Percentiles rank a stretch among this genome's conserved stretches.
Conservation (phyloP, 345 rosid genomes). For the Punica granatum region DNA sequence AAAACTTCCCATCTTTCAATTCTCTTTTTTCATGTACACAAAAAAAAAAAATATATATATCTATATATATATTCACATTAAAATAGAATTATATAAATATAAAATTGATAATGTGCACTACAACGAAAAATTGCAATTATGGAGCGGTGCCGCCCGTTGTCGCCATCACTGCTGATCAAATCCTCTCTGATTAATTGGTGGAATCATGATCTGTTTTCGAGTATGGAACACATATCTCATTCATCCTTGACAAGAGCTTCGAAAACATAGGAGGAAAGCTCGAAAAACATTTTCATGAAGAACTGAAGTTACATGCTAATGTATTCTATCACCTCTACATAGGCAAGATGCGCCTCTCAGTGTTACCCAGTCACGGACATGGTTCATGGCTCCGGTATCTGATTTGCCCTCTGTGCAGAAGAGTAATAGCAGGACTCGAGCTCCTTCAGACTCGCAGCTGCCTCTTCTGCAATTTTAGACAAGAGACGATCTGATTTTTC, state of each 20-base stretch:
- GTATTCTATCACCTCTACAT: background rate
- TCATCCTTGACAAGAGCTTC: background rate
- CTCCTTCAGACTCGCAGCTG: conserved; percentile 84
- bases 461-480: conserved; percentile 70
- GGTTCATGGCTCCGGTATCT: background rate
- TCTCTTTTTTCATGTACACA: background rate
- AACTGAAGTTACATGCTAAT: background rate
- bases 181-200: conserved; percentile 2
- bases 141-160: background rate
- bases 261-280: background rate
- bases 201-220: background rate
- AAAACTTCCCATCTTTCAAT: too few relatives aligned
- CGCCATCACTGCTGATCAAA: background rate
- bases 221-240: too few relatives aligned
- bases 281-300: background rate
- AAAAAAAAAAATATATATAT: too few relatives aligned
- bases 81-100: too few relatives aligned
- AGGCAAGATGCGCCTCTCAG: background rate
- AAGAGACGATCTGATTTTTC: conserved; percentile 55
- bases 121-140: background rate
- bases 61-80: too few relatives aligned
- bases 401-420: conserved; percentile 42
- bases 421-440: conserved; percentile 77
- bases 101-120: background rate
- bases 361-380: background rate